These are phyloP conservation scores for Mucor ambiguus DNA, from an alignment of 371 early-diverging fungal genomes.

Conservation along the genomic window DNA sequence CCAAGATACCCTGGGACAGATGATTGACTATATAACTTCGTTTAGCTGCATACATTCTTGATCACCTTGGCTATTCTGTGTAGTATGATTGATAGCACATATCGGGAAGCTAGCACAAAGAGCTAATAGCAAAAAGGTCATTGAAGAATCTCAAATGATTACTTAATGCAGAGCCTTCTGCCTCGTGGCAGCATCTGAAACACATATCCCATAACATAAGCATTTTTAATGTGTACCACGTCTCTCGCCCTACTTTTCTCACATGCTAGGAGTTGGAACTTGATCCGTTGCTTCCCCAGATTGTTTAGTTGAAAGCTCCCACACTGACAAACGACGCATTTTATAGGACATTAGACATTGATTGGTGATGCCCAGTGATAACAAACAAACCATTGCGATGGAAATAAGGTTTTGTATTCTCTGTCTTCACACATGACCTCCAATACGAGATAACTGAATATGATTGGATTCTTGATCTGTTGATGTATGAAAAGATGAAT, in stretches of 20 bases:
- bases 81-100: neutral
- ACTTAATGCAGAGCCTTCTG: neutral
- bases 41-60: no score
- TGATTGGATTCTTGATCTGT: neutral
- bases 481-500: neutral
- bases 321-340: neutral
- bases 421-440: neutral
- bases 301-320: neutral
- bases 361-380: neutral
- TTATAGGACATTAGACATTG: neutral
- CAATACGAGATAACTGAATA: neutral
- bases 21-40: neutral
- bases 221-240: neutral
- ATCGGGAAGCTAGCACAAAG: neutral
- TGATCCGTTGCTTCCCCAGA: neutral
- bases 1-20: no score
- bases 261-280: slow-evolving; percentile 1
- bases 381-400: neutral
- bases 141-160: neutral
- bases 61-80: neutral
- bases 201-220: neutral
- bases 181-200: slow-evolving; percentile 1
- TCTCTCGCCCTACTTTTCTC: neutral
- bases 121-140: neutral
- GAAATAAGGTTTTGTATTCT: neutral